Evolutionary conservation across 2,329 filamentous ascomycete genomes (phyloP), one percentile per base, ranked within the genome.

Genomic region (Zarea fungicola): DNA sequence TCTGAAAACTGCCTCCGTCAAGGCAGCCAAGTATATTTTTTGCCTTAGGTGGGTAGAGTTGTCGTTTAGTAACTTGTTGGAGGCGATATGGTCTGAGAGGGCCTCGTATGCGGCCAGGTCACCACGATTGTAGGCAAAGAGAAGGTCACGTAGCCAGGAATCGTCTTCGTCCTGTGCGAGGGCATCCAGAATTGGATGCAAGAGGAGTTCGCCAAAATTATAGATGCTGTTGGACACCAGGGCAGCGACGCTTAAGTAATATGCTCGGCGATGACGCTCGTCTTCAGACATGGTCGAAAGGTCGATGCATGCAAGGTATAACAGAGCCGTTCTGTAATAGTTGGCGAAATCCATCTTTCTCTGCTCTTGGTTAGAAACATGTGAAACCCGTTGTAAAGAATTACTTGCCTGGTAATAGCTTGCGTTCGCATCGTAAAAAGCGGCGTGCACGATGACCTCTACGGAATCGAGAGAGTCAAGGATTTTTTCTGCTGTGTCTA

Each of bases 121-220:
- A 58, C 93, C 93, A 40, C 90, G 85, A 75, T 99, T 99, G 76
- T 96, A 99, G 51, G 93, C 91, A 63, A 96, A 95, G 39, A 99
- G 83, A n/a, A 99, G 83, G 36, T 96, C 88, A 55, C 90, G 87
- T 55, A 99, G 80, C 93, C 93, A 99, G 44, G 83, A 76, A 65
- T 95, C 81, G 35, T 84, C 79, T 21, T 85, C 84, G 59, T 84
- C 81, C 61, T 76, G 76, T 21, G 66, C 64, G 45, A 99, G 81
- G 18, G 87, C 85, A 63, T 96, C 88, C 55, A 99, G 84, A 63
- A 99, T 95, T 4, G 93, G 93, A 67, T 99, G 93, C 58, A 99
- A 81, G 26, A 99, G 82, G n/a, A 99, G 84, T 75, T 99, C 93
- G 67, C 93, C 93, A 60, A 99, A 99, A 76, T 99, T 99, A 81